Base-by-base conservation (phyloP, 768 basidiomycete genomes). In the Rhodotorula diobovata region DNA sequence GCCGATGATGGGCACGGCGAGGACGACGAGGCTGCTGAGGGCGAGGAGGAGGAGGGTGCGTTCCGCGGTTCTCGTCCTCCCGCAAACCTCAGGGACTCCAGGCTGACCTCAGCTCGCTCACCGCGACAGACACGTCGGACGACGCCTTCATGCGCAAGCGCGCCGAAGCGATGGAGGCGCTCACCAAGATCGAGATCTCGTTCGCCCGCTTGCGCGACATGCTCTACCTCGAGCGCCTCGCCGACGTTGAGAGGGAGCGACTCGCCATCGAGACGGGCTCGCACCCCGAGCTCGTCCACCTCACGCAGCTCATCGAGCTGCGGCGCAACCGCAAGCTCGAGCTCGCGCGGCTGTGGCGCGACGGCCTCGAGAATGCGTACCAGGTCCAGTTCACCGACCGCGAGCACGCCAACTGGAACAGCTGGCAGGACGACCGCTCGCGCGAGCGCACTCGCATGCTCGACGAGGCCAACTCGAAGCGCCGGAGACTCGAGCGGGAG, bases 221-320 rank as follows among this genome's bases (percentile, higher is more conserved):
- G 61, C 83, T 97, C 25, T 97, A 94, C 79, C 84, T 97, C 30
- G 95, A 98, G 81, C 90, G 93, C 79, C 93, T 97, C 91, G 90
- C 93, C 51, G 87, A 86, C 9, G 82, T 95, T 15, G 89, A 90
- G 45, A 89, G 88, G 86, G 95, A 98, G 80, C 93, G 97, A 78
- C 82, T 85, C 23, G 82, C 93, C 76, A 84, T 98, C 34, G 83
- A 85, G 39, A 57, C 54, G 93, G 93, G 87, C 39, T 85, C 86
- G 0, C 95, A 97, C 76, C 94, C 94, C 0, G 93, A 96, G 77
- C 82, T 95, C 63, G 82, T 88, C 23, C 88, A 93, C 78, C 82
- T 97, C 0, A 89, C 93, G 67, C 85, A 85, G 32, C 90, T 93
- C 67, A 84, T 97, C 3, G 85, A 87, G 11, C 87, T 86, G 61